Evolutionary conservation across 2,329 filamentous ascomycete species (phyloP), one percentile per base, ranked within the genome.

Genomic region (Diaporthe citrichinensis): DNA sequence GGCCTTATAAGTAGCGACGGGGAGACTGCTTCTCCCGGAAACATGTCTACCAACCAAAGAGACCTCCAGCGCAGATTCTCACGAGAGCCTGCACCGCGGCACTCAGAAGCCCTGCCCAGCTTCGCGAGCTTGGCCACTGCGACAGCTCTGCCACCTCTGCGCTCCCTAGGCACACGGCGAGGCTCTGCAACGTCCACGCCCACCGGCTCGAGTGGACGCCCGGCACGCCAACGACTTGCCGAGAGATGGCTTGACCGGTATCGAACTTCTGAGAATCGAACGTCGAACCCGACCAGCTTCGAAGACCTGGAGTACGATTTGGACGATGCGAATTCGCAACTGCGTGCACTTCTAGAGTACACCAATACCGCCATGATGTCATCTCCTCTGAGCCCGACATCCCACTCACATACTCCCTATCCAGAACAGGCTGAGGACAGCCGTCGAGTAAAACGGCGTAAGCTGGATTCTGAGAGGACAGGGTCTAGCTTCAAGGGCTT

Each of bases 391-490:
- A 78, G 80, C n/a, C 82, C 83, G 12, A 78, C 83, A 65, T 79
- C 77, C 51, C 77, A 84, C 74, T 84, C 85, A 3, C 82, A 84
- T 5, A 80, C 83, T 1, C 80, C 81, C 25, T 84, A 84, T 7
- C 82, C 83, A 71, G 86, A 88, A 25, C 80, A 85, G 36, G 79
- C 82, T 65, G 87, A 90, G 49, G 86, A 88, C 67, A 86, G 82
- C 78, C 89, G 91, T 73, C 87, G 90, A 74, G 85, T 85, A 67
- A 95, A 95, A 83, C 90, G 94, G 61, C 90, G 93, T 77, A 95
- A 94, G 82, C 83, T 95, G 51, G 93, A 94, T 79, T 87, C 90
- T 1, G 92, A 94, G 77, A 88, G 88, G 62, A 83, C 87, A 20
- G 84, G 87, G 36, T 84, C 87, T 9, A 82, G 82, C 53, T 89